Percentiles rank a stretch among this genome's conserved stretches.
Evolutionary conservation across 495 filamentous ascomycete genomes (phyloP).

Genomic region (Penicilliopsis zonata): DNA sequence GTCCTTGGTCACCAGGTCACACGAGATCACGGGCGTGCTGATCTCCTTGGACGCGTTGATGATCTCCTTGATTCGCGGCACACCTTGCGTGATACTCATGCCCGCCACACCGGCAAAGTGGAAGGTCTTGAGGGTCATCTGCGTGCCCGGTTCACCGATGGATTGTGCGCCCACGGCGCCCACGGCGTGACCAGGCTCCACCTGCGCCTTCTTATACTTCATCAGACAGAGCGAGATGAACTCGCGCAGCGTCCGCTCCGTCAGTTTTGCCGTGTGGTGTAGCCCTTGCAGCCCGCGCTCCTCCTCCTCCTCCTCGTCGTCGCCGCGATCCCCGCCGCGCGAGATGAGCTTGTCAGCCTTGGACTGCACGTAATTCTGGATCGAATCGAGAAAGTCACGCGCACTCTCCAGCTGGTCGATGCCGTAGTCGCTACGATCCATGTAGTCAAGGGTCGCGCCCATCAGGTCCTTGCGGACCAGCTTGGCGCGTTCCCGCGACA

Average conservation of each 20-base stretch:
- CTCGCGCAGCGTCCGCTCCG: conserved; percentile 50
- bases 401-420: conserved; percentile 81
- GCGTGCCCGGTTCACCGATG: conserved; percentile 95
- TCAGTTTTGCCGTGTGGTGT: conserved; percentile 72
- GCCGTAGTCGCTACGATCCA: conserved; percentile 48
- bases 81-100: conserved; percentile 98
- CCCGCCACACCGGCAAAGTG: conserved; percentile 99
- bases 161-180: conserved; percentile 95
- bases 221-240: conserved; percentile 76
- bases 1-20: conserved; percentile 59
- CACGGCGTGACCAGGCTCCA: conserved; percentile 93
- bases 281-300: conserved; percentile 29
- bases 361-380: conserved; percentile 52
- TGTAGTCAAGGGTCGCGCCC: conserved; percentile 44
- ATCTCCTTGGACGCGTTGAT: conserved; percentile 93
- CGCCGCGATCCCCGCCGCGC: conserved; percentile 27
- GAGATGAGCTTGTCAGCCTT: conserved; percentile 43
- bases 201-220: conserved; percentile 81
- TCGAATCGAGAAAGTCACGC: conserved; percentile 66
- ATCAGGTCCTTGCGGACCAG: conserved; percentile 45
- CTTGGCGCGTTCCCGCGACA: conserved; percentile 53
- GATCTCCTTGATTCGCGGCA: conserved; percentile 99
- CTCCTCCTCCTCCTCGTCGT: conserved; percentile 27
- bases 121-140: conserved; percentile 99
- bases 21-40: conserved; percentile 86